Percentiles rank a stretch among this genome's conserved stretches.
Evolutionary conservation across 2,329 filamentous ascomycete species (phyloP).

Genomic region (Claviceps maximensis): DNA sequence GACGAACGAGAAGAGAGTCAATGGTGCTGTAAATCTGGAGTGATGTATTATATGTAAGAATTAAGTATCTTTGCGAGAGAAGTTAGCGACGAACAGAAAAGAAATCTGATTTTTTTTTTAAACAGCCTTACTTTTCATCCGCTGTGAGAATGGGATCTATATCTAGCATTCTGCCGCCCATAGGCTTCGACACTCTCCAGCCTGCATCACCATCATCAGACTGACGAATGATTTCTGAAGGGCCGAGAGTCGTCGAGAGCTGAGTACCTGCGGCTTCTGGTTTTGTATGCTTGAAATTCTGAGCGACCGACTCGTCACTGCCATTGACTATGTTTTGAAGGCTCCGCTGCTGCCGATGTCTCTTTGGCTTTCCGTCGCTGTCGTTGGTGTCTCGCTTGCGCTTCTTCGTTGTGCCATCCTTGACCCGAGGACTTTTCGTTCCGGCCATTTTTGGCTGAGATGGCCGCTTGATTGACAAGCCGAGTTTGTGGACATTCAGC

Average conservation of each 20-base stretch:
- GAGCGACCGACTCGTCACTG: not conserved
- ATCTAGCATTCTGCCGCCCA: conserved; percentile 52
- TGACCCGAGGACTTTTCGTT: conserved; percentile 17
- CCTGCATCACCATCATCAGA: conserved; percentile 21
- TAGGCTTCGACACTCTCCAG: conserved; percentile 51
- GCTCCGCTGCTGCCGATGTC: conserved; percentile 23
- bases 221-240: conserved; percentile 14
- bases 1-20: conserved; percentile 68
- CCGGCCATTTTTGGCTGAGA: conserved; percentile 21
- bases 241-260: conserved; percentile 7
- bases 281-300: conserved; percentile 1
- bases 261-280: conserved; percentile 4
- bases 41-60: conserved; percentile 60
- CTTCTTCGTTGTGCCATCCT: conserved; percentile 29
- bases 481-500: not conserved
- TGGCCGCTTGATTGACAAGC: not conserved
- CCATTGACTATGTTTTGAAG: conserved; percentile 17
- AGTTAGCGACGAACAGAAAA: not conserved
- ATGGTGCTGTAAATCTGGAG: conserved; percentile 70
- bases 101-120: too few relatives aligned
- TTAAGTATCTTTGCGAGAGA: conserved; percentile 43
- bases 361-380: conserved; percentile 26
- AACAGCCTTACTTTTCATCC: conserved; percentile 44
- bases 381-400: conserved; percentile 33
- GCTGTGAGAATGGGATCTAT: conserved; percentile 49